Evolutionary conservation across 768 basidiomycete species (phyloP).

Genomic region (Dentipellis fragilis): DNA sequence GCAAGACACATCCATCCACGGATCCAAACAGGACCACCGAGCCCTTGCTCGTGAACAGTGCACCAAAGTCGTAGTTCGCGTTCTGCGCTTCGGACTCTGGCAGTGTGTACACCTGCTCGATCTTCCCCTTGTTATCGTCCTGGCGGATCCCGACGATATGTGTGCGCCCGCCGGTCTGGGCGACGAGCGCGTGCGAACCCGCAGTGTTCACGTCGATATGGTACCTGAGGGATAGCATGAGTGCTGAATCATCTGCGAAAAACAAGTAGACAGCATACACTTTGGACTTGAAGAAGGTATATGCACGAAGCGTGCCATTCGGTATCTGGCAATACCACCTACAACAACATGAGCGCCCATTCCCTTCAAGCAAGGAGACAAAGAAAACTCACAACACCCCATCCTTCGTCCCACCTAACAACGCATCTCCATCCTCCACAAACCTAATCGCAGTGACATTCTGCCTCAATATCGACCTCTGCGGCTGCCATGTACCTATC

Average conservation of each 20-base stretch:
- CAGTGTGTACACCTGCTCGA: constrained; percentile 42
- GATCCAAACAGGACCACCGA: constrained; percentile 49
- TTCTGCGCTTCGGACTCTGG: constrained; percentile 28
- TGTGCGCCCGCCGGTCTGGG: constrained; percentile 38
- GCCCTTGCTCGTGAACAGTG: constrained; percentile 42
- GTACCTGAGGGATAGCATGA: constrained; percentile 27
- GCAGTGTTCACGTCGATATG: constrained; percentile 42
- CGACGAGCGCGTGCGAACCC: constrained; percentile 43
- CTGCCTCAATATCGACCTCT: constrained; percentile 53
- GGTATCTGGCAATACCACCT: constrained; percentile 66
- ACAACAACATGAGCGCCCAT: not conserved
- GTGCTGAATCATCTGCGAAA: not conserved
- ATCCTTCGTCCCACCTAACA: constrained; percentile 62
- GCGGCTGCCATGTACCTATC: constrained; percentile 52
- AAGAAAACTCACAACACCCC: constrained; percentile 47
- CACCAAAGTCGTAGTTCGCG: constrained; percentile 29
- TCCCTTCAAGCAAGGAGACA: not conserved
- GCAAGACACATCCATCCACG: constrained; percentile 42
- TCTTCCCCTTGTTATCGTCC: constrained; percentile 38
- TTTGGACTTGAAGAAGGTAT: constrained; percentile 45
- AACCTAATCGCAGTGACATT: constrained; percentile 58
- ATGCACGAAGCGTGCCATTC: constrained; percentile 53
- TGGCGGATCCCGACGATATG: constrained; percentile 41
- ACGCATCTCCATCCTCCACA: constrained; percentile 49
- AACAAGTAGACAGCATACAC: constrained; percentile 33